Evolutionary conservation across 768 basidiomycete species (phyloP).

Genomic region (Lactifluus pinguis): DNA sequence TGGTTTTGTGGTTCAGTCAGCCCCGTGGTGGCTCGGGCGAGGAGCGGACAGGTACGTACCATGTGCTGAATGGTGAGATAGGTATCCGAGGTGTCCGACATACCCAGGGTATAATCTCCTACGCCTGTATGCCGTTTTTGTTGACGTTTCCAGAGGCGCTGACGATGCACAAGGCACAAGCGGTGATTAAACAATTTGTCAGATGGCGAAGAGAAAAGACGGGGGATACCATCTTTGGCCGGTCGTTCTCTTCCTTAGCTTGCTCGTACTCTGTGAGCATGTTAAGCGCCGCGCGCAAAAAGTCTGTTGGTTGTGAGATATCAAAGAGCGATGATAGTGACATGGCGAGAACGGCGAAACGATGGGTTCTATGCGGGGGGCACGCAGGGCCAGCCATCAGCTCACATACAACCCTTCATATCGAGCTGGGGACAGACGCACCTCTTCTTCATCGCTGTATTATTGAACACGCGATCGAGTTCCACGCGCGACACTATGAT

Average conservation of each 20-base stretch:
- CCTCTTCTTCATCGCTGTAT: conserved; percentile 72
- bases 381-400: neutral
- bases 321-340: conserved; percentile 47
- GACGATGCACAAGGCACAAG: conserved; percentile 8
- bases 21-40: neutral
- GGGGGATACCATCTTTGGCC: conserved; percentile 57
- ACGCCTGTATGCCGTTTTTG: conserved; percentile 47
- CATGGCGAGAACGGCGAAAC: conserved; percentile 81
- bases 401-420: too few relatives aligned
- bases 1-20: neutral
- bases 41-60: conserved; percentile 34
- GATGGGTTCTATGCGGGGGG: conserved; percentile 48
- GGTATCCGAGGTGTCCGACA: conserved; percentile 55
- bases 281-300: conserved; percentile 35
- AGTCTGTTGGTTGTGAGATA: too few relatives aligned
- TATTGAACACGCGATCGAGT: conserved; percentile 66
- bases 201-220: neutral
- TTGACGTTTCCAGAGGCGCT: conserved; percentile 48
- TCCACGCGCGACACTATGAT: conserved; percentile 68
- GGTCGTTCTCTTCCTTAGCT: conserved; percentile 62
- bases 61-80: conserved; percentile 69
- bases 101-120: conserved; percentile 53
- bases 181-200: conserved; percentile 5
- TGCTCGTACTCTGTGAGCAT: conserved; percentile 25
- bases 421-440: conserved; percentile 26